Evolutionary conservation across 73 alveolate genomes (phyloP).

Genomic region (Stentor coeruleus): DNA sequence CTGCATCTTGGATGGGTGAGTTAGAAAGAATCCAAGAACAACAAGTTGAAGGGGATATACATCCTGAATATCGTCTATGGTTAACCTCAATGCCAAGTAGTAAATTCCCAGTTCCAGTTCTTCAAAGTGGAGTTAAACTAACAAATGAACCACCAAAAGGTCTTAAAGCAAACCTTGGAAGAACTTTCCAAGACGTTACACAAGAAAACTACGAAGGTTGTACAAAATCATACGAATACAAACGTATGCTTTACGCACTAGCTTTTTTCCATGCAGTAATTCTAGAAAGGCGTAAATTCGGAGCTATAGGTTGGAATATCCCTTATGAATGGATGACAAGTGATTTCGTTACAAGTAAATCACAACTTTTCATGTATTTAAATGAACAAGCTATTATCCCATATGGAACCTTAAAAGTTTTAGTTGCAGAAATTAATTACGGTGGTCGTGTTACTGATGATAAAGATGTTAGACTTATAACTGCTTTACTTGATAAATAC

Average conservation of each 20-base stretch:
- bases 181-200: slow-evolving; percentile 86
- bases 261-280: slow-evolving; percentile 99
- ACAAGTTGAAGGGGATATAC: slow-evolving; percentile 90
- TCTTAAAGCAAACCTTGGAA: slow-evolving; percentile 95
- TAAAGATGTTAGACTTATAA: slow-evolving; percentile 95
- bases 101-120: slow-evolving; percentile 99
- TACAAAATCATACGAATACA: slow-evolving; percentile 66
- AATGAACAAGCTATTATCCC: slow-evolving; percentile 95
- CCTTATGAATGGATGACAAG: slow-evolving; percentile 99
- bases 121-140: slow-evolving; percentile 87
- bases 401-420: slow-evolving; percentile 82
- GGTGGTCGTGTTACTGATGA: slow-evolving; percentile 99
- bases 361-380: slow-evolving; percentile 90
- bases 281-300: slow-evolving; percentile 99
- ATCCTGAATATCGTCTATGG: slow-evolving; percentile 98
- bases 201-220: slow-evolving; percentile 50
- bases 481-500: slow-evolving; percentile 89
- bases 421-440: slow-evolving; percentile 94
- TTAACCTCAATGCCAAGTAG: slow-evolving; percentile 98
- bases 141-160: slow-evolving; percentile 99
- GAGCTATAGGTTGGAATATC: slow-evolving; percentile 99
- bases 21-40: slow-evolving; percentile 98
- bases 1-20: slow-evolving; percentile 99
- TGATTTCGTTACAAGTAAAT: slow-evolving; percentile 94
- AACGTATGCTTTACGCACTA: slow-evolving; percentile 95